Evolutionary conservation across 441 rosid species (phyloP).

Genomic region (Manihot esculenta): DNA sequence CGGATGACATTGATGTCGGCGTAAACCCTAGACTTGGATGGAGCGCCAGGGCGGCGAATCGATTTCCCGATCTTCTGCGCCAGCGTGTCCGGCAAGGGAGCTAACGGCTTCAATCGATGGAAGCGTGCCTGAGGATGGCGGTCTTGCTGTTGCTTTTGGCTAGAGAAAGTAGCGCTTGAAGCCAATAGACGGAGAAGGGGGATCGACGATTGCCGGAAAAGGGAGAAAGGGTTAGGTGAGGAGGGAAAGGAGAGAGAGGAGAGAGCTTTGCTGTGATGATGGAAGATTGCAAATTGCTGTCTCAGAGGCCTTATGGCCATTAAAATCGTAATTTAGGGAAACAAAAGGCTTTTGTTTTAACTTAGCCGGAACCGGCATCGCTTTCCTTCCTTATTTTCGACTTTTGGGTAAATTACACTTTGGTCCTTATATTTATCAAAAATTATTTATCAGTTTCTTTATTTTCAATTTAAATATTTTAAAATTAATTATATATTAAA

Average conservation of each 20-base stretch:
- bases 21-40: conserved; percentile 96
- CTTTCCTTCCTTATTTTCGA: neutral
- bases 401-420: no score
- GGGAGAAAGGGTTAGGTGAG: conserved; percentile 21
- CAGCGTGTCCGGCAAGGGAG: conserved; percentile 55
- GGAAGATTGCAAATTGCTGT: conserved; percentile 31
- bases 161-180: conserved; percentile 39
- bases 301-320: conserved; percentile 74
- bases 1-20: conserved; percentile 77
- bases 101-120: conserved; percentile 23
- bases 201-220: conserved; percentile 12
- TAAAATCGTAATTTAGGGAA: conserved; percentile 22
- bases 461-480: no score
- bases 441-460: no score
- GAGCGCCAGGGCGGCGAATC: conserved; percentile 86
- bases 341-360: no score
- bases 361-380: conserved; percentile 3
- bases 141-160: conserved; percentile 32
- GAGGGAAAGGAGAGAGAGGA: conserved; percentile 26
- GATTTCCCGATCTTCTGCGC: conserved; percentile 97
- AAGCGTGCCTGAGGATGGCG: conserved; percentile 12
- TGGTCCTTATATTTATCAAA: no score
- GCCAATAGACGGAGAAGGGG: conserved; percentile 35
- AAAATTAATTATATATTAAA: no score
- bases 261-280: conserved; percentile 25